Evolutionary conservation across 2,329 filamentous ascomycete genomes (phyloP).

Genomic region (Xylariaceae sp.): DNA sequence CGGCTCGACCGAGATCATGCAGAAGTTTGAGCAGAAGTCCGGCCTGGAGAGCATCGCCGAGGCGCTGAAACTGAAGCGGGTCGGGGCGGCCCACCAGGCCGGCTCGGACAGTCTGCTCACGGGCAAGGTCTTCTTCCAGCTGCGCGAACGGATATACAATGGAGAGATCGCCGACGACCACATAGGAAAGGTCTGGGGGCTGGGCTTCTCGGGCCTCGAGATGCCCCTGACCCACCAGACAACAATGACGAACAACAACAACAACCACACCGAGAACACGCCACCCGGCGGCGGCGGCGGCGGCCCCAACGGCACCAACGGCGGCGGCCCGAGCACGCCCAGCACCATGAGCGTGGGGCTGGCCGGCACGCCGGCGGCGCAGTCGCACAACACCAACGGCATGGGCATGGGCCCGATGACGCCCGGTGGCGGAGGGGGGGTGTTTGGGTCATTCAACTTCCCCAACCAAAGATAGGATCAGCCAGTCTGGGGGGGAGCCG

Average conservation of each 20-base stretch:
- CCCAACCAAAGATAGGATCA: constrained; percentile 28
- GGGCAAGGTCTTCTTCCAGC: constrained; percentile 89
- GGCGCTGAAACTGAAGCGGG: constrained; percentile 79
- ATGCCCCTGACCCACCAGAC: constrained; percentile 18
- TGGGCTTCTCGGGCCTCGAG: constrained; percentile 64
- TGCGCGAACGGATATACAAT: constrained; percentile 81
- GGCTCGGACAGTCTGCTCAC: constrained; percentile 91
- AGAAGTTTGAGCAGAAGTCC: constrained; percentile 82
- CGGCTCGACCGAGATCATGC: constrained; percentile 64
- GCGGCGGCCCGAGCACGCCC: constrained; percentile 52
- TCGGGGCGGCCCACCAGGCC: constrained; percentile 84
- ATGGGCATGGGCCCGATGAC: constrained; percentile 65
- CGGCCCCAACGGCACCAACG: constrained; percentile 23
- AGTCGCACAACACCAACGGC: constrained; percentile 49
- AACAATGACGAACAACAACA: constrained; percentile 15
- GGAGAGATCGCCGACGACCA: constrained; percentile 75
- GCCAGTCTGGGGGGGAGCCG: constrained; percentile 9
- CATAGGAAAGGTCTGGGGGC: constrained; percentile 84
- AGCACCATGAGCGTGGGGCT: constrained; percentile 54
- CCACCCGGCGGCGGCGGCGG: constrained; percentile 31
- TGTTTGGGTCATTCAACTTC: constrained; percentile 67
- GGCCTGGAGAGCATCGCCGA: constrained; percentile 92
- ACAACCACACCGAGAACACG: constrained; percentile 24
- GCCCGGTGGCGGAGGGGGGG: constrained; percentile 65
- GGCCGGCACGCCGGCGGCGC: constrained; percentile 40